Conservation (phyloP, 2,329 filamentous ascomycete genomes). For the Fusarium sp. region DNA sequence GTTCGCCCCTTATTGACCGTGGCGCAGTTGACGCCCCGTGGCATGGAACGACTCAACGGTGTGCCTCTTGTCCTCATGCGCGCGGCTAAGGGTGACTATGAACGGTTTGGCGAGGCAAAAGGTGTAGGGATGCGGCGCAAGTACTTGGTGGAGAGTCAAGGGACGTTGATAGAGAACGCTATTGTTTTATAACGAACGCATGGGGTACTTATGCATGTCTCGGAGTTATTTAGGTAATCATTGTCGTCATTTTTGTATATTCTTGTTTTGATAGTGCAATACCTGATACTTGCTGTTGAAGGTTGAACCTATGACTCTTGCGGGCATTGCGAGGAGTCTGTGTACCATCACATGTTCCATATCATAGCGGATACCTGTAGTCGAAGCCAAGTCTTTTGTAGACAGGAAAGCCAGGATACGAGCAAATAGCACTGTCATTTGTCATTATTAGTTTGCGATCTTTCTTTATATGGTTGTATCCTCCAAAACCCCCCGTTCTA, state of each 20-base stretch:
- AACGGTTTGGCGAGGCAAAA: conserved; percentile 71
- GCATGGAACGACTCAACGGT: conserved; percentile 76
- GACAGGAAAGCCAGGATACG: background rate
- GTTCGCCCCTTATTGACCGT: conserved; percentile 80
- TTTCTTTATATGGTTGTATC: conserved; percentile 46
- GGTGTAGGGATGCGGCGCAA: conserved; percentile 81
- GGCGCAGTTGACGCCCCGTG: conserved; percentile 77
- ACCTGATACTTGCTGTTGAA: background rate
- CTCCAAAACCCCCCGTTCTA: conserved; percentile 45
- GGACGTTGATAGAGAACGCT: conserved; percentile 82
- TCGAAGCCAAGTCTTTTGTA: background rate
- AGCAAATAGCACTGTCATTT: conserved; percentile 17
- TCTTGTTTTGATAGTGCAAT: background rate
- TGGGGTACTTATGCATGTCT: conserved; percentile 40
- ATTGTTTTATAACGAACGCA: conserved; percentile 65
- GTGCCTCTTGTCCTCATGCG: conserved; percentile 88
- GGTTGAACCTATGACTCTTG: background rate
- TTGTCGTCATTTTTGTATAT: conserved; percentile 8
- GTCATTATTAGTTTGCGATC: conserved; percentile 43
- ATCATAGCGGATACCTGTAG: background rate
- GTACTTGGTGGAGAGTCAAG: conserved; percentile 86
- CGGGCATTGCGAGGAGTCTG: background rate
- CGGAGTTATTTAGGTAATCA: conserved; percentile 38
- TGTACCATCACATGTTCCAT: background rate
- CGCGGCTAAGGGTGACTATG: conserved; percentile 73